Percentiles rank a stretch among this genome's conserved stretches.
Evolutionary conservation across 495 filamentous ascomycete species (phyloP).

Genomic region (Chlorociboria aeruginascens): DNA sequence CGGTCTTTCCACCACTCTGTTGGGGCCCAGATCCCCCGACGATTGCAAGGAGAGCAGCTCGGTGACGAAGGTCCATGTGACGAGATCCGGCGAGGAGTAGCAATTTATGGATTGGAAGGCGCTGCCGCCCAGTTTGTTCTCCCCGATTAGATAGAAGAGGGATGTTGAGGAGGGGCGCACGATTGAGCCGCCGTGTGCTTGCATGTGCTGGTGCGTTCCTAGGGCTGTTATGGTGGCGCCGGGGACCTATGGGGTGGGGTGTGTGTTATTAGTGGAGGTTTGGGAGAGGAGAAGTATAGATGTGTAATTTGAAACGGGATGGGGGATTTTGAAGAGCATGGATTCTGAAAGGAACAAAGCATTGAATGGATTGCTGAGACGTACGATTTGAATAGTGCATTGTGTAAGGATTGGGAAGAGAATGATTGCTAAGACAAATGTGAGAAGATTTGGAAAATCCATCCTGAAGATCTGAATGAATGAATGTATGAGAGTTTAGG

Average conservation of each 20-base stretch:
- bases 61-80: constrained; percentile 49
- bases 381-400: no score
- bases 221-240: constrained; percentile 39
- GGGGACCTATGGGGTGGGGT: constrained; percentile 24
- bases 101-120: constrained; percentile 50
- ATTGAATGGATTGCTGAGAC: no score
- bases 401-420: no score
- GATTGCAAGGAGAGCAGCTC: constrained; percentile 37
- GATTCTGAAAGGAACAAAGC: no score
- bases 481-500: no score
- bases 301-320: no score
- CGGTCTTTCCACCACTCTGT: constrained; percentile 51
- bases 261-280: no score
- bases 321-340: no score
- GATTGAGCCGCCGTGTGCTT: constrained; percentile 40
- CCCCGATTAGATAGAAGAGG: constrained; percentile 54
- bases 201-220: constrained; percentile 38
- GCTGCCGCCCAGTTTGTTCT: constrained; percentile 49
- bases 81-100: constrained; percentile 41
- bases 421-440: no score
- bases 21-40: constrained; percentile 47
- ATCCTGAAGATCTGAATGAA: no score
- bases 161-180: constrained; percentile 32
- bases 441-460: no score
- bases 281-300: no score